Evolutionary conservation across 768 basidiomycete genomes (phyloP).

Genomic region (Krasilnikovozyma curviuscula): DNA sequence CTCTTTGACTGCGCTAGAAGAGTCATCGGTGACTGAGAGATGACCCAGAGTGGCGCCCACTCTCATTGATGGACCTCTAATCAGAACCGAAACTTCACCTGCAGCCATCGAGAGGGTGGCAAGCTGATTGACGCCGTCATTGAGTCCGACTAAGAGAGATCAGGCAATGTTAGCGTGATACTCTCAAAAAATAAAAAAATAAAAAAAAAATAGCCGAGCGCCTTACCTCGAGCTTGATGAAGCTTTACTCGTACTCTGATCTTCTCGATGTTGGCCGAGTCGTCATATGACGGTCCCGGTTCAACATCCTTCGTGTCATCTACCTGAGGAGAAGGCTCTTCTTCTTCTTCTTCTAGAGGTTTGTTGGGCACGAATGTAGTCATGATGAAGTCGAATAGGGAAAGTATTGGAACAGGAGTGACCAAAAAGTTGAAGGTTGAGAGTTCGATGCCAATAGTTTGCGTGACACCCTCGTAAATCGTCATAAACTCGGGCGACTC

Average conservation of each 20-base stretch:
- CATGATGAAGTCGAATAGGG: slow-evolving; percentile 92
- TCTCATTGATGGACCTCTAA: slow-evolving; percentile 51
- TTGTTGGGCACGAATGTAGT: slow-evolving; percentile 64
- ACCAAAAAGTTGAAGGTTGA: slow-evolving; percentile 79
- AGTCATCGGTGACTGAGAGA: slow-evolving; percentile 61
- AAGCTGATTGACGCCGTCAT: slow-evolving; percentile 47
- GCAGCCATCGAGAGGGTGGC: slow-evolving; percentile 80
- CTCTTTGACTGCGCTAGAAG: slow-evolving; percentile 33
- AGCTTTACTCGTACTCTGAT: slow-evolving; percentile 67
- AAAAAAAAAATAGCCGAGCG: background rate
- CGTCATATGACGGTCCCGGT: background rate
- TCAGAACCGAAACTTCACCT: slow-evolving; percentile 60
- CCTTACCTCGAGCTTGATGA: slow-evolving; percentile 26
- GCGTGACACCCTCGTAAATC: slow-evolving; percentile 65
- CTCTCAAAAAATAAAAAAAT: background rate
- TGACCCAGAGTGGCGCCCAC: slow-evolving; percentile 67
- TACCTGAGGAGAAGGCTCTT: slow-evolving; percentile 3
- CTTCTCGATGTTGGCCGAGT: slow-evolving; percentile 31
- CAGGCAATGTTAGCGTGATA: background rate
- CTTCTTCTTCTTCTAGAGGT: slow-evolving; percentile 2
- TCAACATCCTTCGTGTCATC: background rate
- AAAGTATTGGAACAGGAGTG: slow-evolving; percentile 73
- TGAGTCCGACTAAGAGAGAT: slow-evolving; percentile 42
- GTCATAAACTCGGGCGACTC: slow-evolving; percentile 68
- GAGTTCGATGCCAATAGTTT: slow-evolving; percentile 64